Percentiles rank a stretch among this genome's conserved stretches.
Conservation (phyloP, 805 yeast genomes). For the Teunomyces barrocoloradensis region DNA sequence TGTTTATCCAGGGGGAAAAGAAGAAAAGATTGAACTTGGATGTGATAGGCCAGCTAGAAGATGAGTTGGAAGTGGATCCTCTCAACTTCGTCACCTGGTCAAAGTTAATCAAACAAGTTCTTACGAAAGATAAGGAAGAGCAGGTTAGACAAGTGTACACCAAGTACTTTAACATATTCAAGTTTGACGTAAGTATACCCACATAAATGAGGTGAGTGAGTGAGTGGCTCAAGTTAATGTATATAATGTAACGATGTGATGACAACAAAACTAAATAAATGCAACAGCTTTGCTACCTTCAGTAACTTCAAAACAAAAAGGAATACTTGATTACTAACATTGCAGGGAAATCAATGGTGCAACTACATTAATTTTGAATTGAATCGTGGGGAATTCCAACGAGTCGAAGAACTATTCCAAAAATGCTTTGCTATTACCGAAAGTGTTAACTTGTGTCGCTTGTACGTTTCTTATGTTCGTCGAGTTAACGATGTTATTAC, state of each 20-base stretch:
- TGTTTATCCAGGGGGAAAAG: slow-evolving; percentile 9
- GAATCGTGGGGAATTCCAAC: slow-evolving; percentile 58
- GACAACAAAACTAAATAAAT: neutral
- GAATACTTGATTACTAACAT: slow-evolving; percentile 18
- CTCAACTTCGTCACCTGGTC: slow-evolving; percentile 57
- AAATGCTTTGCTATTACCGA: slow-evolving; percentile 60
- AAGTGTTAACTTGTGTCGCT: slow-evolving; percentile 68
- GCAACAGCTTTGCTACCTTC: neutral
- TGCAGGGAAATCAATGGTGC: slow-evolving; percentile 58
- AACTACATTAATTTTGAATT: slow-evolving; percentile 65
- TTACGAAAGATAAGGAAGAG: slow-evolving; percentile 54
- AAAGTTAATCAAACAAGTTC: slow-evolving; percentile 48
- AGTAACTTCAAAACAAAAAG: neutral
- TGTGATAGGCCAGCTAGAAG: slow-evolving; percentile 58
- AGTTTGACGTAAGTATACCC: slow-evolving; percentile 47
- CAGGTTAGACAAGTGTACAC: slow-evolving; percentile 59
- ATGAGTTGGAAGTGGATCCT: slow-evolving; percentile 50
- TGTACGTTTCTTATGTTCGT: slow-evolving; percentile 77
- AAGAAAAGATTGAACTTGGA: slow-evolving; percentile 38
- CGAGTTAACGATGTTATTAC: slow-evolving; percentile 66
- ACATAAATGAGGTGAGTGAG: neutral
- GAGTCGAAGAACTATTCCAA: slow-evolving; percentile 64
- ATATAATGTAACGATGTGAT: neutral
- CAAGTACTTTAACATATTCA: slow-evolving; percentile 60
- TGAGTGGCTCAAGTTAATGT: neutral